These are phyloP conservation scores for Penicillium cinerascens DNA, from an alignment of 495 filamentous ascomycete genomes.

Conservation along the genomic window DNA sequence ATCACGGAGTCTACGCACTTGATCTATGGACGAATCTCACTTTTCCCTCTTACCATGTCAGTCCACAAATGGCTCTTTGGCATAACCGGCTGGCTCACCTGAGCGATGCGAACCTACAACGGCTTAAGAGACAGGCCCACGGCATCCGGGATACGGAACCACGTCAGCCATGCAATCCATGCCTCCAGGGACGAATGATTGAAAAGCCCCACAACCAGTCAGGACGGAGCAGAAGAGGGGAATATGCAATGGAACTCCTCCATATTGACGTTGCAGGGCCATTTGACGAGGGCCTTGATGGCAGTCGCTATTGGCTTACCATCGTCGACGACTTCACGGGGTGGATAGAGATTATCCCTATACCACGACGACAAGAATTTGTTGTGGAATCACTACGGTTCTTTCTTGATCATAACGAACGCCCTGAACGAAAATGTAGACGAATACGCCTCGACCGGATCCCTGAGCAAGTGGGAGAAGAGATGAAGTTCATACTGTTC, in stretches of 20 bases:
- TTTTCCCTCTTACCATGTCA: constrained; percentile 18
- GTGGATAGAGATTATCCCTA: constrained; percentile 15
- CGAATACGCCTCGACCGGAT: constrained; percentile 20
- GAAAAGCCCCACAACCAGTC: constrained; percentile 12
- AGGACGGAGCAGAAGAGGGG: constrained; percentile 7
- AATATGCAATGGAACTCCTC: constrained; percentile 22
- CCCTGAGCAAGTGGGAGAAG: constrained; percentile 16
- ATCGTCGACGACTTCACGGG: constrained; percentile 19
- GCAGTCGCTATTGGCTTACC: constrained; percentile 22
- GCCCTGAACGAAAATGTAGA: constrained; percentile 18
- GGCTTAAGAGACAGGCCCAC: too few species aligned
- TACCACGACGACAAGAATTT: constrained; percentile 10
- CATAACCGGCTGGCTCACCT: constrained; percentile 13
- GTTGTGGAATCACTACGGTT: constrained; percentile 15
- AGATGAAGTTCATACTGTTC: constrained; percentile 20
- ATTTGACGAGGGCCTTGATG: constrained; percentile 19
- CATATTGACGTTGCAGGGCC: constrained; percentile 20
- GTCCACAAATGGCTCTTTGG: constrained; percentile 13
- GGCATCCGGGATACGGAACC: too few species aligned
- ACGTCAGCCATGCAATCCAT: too few species aligned
- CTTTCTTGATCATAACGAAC: constrained; percentile 21
- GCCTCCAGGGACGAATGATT: constrained; percentile 8
- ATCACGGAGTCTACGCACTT: constrained; percentile 14
- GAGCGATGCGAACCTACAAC: neutral
- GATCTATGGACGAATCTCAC: constrained; percentile 7